These are phyloP conservation scores for Dictyostelium discoideum DNA, from an alignment of 78 protist genomes.

Conservation along the genomic window DNA sequence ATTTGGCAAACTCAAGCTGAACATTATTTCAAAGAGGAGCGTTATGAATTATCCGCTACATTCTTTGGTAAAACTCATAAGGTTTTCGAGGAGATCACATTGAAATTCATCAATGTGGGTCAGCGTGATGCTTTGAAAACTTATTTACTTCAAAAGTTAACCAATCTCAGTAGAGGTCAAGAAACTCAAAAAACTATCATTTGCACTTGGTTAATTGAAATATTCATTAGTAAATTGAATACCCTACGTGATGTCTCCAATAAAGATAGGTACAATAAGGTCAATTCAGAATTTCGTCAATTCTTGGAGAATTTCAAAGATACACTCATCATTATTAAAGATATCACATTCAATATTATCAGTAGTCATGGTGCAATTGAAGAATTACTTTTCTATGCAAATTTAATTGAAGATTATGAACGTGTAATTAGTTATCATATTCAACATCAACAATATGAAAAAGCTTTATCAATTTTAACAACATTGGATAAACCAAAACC, in stretches of 20 bases:
- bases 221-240: conserved; percentile 88
- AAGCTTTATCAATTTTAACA: conserved; percentile 81
- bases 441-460: conserved; percentile 76
- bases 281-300: conserved; percentile 54
- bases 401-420: conserved; percentile 89
- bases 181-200: conserved; percentile 91
- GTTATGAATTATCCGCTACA: conserved; percentile 86
- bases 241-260: conserved; percentile 9
- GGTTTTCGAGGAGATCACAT: conserved; percentile 91
- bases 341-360: conserved; percentile 91
- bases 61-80: conserved; percentile 86
- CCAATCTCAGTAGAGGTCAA: background rate
- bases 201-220: conserved; percentile 92
- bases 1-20: conserved; percentile 88
- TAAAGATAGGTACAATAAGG: conserved; percentile 66
- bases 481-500: conserved; percentile 43
- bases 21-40: conserved; percentile 56
- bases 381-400: conserved; percentile 90
- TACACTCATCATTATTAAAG: conserved; percentile 47
- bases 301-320: conserved; percentile 60
- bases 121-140: conserved; percentile 82
- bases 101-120: conserved; percentile 82
- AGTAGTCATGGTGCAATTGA: conserved; percentile 92
- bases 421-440: conserved; percentile 91
- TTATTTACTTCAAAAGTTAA: conserved; percentile 73